A percentile compares a stretch with the other conserved stretches of the same genome.
phyloP scores from a whole-genome alignment of 2,329 filamentous ascomycete genomes.

The Didymella pomorum region DNA sequence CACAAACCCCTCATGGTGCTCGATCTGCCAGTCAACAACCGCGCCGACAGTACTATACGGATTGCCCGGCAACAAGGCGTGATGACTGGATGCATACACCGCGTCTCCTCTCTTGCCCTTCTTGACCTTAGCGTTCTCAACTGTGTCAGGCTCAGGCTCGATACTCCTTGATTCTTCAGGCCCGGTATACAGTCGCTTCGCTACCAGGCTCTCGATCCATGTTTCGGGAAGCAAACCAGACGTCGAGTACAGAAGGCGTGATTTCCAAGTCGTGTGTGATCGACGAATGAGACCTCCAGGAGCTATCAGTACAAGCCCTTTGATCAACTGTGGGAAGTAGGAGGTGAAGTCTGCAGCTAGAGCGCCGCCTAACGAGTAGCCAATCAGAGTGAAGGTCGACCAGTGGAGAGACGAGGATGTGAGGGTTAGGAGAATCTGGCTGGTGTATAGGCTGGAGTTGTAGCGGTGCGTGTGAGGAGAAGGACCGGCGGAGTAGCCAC shows the following conservation, averaged over 20 bases:
- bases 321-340: constrained; percentile 73
- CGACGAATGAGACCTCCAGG: constrained; percentile 78
- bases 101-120: constrained; percentile 20
- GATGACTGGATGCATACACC: constrained; percentile 33
- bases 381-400: constrained; percentile 72
- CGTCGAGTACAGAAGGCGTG: constrained; percentile 68
- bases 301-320: constrained; percentile 76
- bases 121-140: constrained; percentile 29
- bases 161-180: constrained; percentile 28
- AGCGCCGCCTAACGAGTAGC: constrained; percentile 82
- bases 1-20: constrained; percentile 71
- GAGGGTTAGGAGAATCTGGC: constrained; percentile 75
- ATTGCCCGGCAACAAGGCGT: constrained; percentile 59
- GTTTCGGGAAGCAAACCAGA: constrained; percentile 67
- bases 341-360: constrained; percentile 74
- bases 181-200: constrained; percentile 41
- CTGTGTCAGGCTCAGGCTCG: constrained; percentile 38
- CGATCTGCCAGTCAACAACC: constrained; percentile 74
- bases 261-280: constrained; percentile 67
- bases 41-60: constrained; percentile 65
- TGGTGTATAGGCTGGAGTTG: constrained; percentile 75
- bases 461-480: constrained; percentile 67
- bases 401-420: constrained; percentile 69
- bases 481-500: constrained; percentile 79
- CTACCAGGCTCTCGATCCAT: constrained; percentile 59